phyloP scores from a whole-genome alignment of 129 eudicot species.

The Pseudognaphalium luteoalbum region DNA sequence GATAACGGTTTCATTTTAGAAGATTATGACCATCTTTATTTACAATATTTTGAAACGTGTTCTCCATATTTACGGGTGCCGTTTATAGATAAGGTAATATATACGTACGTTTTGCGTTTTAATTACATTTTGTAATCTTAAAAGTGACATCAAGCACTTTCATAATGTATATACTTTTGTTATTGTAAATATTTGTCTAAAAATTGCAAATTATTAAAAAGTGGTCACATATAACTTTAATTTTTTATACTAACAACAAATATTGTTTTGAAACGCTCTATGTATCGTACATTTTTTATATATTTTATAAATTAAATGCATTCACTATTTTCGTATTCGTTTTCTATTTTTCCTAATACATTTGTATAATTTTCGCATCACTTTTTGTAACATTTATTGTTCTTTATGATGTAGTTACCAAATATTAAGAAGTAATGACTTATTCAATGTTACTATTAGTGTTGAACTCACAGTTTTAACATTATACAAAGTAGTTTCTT shows the following conservation, averaged over 20 bases:
- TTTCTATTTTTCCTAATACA: neutral
- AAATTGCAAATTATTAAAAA: too few species aligned
- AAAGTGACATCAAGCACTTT: neutral
- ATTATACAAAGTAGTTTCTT: neutral
- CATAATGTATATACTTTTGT: too few species aligned
- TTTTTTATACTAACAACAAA: too few species aligned
- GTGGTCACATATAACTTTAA: too few species aligned
- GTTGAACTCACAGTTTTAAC: neutral
- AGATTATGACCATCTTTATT: constrained; percentile 25
- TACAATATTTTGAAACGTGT: constrained; percentile 30
- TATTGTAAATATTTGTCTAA: too few species aligned
- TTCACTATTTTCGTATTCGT: neutral
- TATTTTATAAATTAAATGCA: neutral
- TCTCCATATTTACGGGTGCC: constrained; percentile 49
- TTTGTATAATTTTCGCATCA: neutral
- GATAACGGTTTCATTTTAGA: constrained; percentile 5
- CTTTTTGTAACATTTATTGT: neutral
- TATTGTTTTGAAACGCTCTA: too few species aligned
- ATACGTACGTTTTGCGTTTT: neutral
- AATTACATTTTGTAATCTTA: neutral
- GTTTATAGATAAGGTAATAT: constrained; percentile 35
- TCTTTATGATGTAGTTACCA: neutral
- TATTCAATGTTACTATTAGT: neutral
- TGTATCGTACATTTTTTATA: neutral
- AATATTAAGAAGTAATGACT: neutral